Base-by-base conservation (phyloP, 1,139 yeast genomes). In the Maudiozyma humilis region DNA sequence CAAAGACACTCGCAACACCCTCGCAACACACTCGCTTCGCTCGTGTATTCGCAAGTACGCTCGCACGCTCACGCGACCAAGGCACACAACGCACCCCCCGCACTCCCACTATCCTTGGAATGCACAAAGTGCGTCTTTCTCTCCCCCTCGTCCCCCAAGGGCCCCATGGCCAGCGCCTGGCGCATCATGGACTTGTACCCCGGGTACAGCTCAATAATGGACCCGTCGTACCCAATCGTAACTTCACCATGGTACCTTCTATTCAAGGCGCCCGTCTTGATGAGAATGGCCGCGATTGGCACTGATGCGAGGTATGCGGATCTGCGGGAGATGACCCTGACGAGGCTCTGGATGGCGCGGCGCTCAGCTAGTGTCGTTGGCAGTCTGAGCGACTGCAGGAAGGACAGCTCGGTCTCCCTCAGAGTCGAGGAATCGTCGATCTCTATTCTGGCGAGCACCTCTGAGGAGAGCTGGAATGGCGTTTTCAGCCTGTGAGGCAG, bases 81-180 rank as follows among this genome's bases (percentile, higher is more conserved):
- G 13, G 96, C 96, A 67, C 95, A 85, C 49, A 89, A 72, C 42
- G 96, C 96, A 52, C 97, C 97, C 36, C 88, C 95, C 49, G 96
- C 95, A 47, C 93, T 81, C 40, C 97, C 97, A 60, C 39, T 36
- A 25, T 36, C 89, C 97, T 62, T 86, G 84, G 35, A 96, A 93
- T 54, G 88, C 80, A 51, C 78, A 81, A 89, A 69, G 51, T 77
- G 79, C 40, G 87, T 70, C 54, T 83, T 78, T 63, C 84, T 79
- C 52, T 75, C 76, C 51, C 81, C 80, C 35, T 84, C 83, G 37
- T 80, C 69, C 47, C 87, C 85, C 31, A 89, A 76, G 54, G 81
- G 78, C 38, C 87, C 78, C 52, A 75, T 60, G 0, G 79, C 70
- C 48, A 88, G 67, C 0, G 95, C 95, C 52, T 84, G 85, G 59